These are phyloP conservation scores for Heteromeles arbutifolia DNA, from an alignment of 306 rosid genomes.

Conservation along the genomic window DNA sequence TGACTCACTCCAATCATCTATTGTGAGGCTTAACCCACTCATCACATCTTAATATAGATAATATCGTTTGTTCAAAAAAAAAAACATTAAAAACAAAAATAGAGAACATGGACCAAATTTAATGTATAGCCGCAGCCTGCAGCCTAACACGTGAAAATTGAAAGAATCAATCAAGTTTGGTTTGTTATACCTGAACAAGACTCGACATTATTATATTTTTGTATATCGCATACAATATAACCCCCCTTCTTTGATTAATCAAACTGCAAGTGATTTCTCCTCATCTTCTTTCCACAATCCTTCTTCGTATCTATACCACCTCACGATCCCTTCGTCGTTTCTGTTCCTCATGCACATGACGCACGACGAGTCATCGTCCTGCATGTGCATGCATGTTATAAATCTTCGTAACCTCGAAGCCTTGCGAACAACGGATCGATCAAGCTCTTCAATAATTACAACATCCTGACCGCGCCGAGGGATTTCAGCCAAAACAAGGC, in stretches of 20 bases:
- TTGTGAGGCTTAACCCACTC: fast-evolving
- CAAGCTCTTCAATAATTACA: slow-evolving; percentile 36
- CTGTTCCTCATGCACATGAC: slow-evolving; percentile 57
- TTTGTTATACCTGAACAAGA: no score
- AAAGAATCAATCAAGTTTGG: background rate
- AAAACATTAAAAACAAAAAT: no score
- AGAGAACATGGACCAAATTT: background rate
- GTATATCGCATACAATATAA: background rate
- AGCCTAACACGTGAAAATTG: background rate
- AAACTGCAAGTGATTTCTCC: slow-evolving; percentile 38
- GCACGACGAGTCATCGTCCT: slow-evolving; percentile 24
- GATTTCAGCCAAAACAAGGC: slow-evolving; percentile 39
- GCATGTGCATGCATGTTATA: slow-evolving; percentile 40
- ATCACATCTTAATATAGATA: fast-evolving
- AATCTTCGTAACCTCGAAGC: slow-evolving; percentile 54
- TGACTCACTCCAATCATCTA: no score
- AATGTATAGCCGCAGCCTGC: background rate
- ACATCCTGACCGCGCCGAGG: slow-evolving; percentile 28
- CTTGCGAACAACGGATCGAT: slow-evolving; percentile 28
- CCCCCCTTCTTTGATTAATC: background rate
- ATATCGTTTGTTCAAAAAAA: background rate
- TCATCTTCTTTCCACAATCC: slow-evolving; percentile 63
- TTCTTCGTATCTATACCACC: slow-evolving; percentile 73
- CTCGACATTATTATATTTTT: no score
- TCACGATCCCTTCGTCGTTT: slow-evolving; percentile 55